Evolutionary conservation across 202 grass and related monocot species (phyloP).

Genomic region (Cymbopogon flexuosus): DNA sequence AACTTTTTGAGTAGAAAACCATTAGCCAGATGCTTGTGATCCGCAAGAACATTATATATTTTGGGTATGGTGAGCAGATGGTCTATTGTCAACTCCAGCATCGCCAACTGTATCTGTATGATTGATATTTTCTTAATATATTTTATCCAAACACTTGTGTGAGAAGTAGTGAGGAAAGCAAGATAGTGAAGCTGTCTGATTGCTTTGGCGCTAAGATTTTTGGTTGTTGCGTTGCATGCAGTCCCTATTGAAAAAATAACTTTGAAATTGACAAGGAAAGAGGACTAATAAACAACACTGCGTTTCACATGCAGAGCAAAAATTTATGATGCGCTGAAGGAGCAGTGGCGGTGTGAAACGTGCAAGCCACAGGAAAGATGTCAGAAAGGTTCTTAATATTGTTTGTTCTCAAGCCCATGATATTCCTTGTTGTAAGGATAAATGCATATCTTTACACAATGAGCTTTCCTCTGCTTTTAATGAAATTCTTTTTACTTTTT

Average conservation of each 20-base stretch:
- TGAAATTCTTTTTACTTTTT: background rate
- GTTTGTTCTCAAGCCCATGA: background rate
- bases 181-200: background rate
- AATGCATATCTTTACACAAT: background rate
- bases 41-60: slow-evolving; percentile 23
- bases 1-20: background rate
- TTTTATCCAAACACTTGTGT: background rate
- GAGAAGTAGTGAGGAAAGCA: background rate
- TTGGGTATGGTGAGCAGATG: background rate
- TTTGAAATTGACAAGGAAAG: background rate
- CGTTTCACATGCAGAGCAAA: slow-evolving; percentile 15
- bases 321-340: background rate
- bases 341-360: slow-evolving; percentile 4
- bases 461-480: background rate
- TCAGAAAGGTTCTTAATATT: slow-evolving; percentile 5
- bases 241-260: background rate
- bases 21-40: slow-evolving; percentile 1
- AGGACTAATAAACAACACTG: background rate
- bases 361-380: background rate
- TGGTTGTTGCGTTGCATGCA: background rate
- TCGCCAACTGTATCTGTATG: background rate
- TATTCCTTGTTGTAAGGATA: background rate
- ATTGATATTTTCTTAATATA: background rate
- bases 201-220: background rate
- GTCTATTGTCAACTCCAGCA: slow-evolving; percentile 16